Base-by-base conservation (phyloP, 2,329 filamentous ascomycete genomes). In the Paraphoma chrysanthemicola region DNA sequence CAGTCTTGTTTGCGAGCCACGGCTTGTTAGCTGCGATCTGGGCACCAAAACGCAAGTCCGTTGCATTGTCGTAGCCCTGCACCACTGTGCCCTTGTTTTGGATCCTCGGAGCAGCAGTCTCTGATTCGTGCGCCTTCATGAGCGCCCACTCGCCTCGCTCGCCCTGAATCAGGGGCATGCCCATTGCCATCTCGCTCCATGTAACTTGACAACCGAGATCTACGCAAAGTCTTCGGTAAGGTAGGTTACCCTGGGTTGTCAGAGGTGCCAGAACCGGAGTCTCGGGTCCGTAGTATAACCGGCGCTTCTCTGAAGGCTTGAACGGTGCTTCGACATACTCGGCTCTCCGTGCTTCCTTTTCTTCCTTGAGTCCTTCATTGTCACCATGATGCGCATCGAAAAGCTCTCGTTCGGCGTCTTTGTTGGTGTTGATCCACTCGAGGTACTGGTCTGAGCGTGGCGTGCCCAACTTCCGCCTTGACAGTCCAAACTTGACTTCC, bases 161-260 rank as follows among this genome's bases (percentile, higher is more conserved):
- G 36, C 95, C 95, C 76, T 97, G 93, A 6, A 99, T 84, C 42
- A 99, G 80, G 9, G 94, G 93, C 77, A 96, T 81, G 29, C 92
- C 89, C 85, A 99, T 91, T 4, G 94, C 95, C 95, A 99, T 99
- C 78, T 99, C 95, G 0, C 94, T 98, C 81, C 97, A 99, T 0
- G 95, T 99, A 47, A 96, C 83, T 72, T 97, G 90, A 29, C 93
- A 93, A 36, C 95, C 95, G 23, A 98, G 85, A 53, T 93, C 90
- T 11, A 92, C 89, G 71, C 93, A 97, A 30, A 99, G 86, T 48
- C 95, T 87, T 54, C 95, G 89, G 81, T 97, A 99, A 1, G 95
- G 95, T 46, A 98, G 83, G 70, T 99, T 99, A 44, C 95, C 95
- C 78, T 98, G 95, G 0, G 95, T 99, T 1, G 95, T 99, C 47